Evolutionary conservation across 2,329 filamentous ascomycete species (phyloP), one percentile per base, ranked within the genome.

Genomic region (Xylaria sp.): DNA sequence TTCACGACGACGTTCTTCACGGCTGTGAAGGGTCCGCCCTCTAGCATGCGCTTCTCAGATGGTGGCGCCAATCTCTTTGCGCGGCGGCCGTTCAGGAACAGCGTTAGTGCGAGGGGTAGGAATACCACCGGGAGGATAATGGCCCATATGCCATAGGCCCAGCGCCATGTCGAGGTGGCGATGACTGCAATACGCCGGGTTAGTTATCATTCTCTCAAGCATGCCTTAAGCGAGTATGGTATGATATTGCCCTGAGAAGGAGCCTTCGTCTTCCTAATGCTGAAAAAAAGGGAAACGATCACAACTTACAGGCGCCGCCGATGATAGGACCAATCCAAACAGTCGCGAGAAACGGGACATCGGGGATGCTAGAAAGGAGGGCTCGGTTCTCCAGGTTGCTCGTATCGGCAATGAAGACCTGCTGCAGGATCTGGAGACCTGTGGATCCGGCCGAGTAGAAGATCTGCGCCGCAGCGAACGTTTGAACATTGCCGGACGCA

Each of bases 371-470:
- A 3, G 86, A 87, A 71, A 88, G 83, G 3, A 91, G 76, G 15
- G 87, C 87, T 64, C 89, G 86, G 73, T 90, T 89, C 20, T 86
- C 77, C 52, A 90, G 77, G 70, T 86, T 83, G 58, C 85, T 89
- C 0, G 86, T 88, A 76, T 91, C 88, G 34, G 89, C 89, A 57
- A 90, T 85, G 76, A 91, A 89, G 46, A 91, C 86, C 74, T 90
- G 88, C 73, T 89, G 85, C 25, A 90, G 77, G 56, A 90, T 87
- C 66, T 87, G 83, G 7, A 89, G 79, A 8, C 87, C 87, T 0
- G 86, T 89, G 52, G 80, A 83, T 3, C 87, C 88, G 15, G 87
- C 85, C 2, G 87, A 84, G 73, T 89, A 90, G 76, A 90, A 89
- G 43, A 90, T 85, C 73, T 89, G 84, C 0, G 84, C 86, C 2